Base-by-base conservation (phyloP, 2,329 filamentous ascomycete species). In the Fusarium multiceps region DNA sequence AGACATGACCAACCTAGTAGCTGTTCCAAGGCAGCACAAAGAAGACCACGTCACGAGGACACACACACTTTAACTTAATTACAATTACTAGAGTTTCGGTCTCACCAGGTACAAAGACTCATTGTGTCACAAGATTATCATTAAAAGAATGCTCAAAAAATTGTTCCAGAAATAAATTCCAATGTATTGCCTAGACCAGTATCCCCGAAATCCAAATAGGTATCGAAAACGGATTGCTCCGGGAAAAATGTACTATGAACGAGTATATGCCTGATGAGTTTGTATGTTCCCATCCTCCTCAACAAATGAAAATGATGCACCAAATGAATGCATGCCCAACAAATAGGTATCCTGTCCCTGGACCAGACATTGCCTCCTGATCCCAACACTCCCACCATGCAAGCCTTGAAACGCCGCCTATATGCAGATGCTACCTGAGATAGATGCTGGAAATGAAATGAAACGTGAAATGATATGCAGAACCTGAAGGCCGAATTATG, bases 201-300 rank as follows among this genome's bases (percentile, higher is more conserved):
- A 42, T 65, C 25, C 55, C 27, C 45, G 34, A 68, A 68, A 48
- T 68, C 64, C 68, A 70, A 71, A 71, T 71, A 71, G 68, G 68
- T 71, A 71, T 71, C 68, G 55, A 68, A 71, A 71, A 60, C 64
- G 68, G 68, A 71, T 71, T 71, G 68, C 68, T 71, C 68, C 68
- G 42, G 20, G 30, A 45, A 43, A 71, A 62, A 69, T 71, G 59
- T 71, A 69, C 59, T 48, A 65, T 56, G 28, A 46, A 37, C 18
- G 21, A 28, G 34, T 45, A 40, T 48, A 48, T 59, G 23, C 63
- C 63, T 21, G 50, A 43, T 62, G 41, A 41, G 32, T 59, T 32
- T 28, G 43, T 66, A 43, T 64, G 41, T 42, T 43, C 63, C 45
- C 42, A 57, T 55, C 20, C 25, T 71, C 64, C 68, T 48, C 42